Conservation (phyloP, 2,329 filamentous ascomycete species). For the Penicillium sp. region DNA sequence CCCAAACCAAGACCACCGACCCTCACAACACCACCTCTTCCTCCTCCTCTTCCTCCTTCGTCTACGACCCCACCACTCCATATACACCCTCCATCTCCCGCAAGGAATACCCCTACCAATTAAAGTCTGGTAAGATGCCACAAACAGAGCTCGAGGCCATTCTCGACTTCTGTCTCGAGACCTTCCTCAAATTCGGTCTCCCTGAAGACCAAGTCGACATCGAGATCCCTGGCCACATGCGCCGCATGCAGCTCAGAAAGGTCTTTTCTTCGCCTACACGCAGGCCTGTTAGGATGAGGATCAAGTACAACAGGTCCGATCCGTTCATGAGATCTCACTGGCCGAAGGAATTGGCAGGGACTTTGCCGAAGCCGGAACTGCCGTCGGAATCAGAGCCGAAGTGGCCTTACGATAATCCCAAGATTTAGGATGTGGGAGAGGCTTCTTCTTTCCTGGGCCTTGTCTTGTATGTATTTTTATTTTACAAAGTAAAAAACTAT, state of each 20-base stretch:
- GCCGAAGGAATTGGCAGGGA: neutral
- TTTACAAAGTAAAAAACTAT: conserved; percentile 7
- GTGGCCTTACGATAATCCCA: neutral
- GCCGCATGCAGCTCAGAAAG: conserved; percentile 18
- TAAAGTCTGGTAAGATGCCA: conserved; percentile 13
- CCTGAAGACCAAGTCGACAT: conserved; percentile 31
- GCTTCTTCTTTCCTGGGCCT: neutral
- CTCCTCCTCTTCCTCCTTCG: neutral
- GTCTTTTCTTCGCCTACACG: conserved; percentile 9
- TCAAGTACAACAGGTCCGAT: conserved; percentile 10
- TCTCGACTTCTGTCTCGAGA: conserved; percentile 35
- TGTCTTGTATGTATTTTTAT: conserved; percentile 3
- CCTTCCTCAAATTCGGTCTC: conserved; percentile 30
- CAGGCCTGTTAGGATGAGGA: conserved; percentile 2
- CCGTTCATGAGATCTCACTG: conserved; percentile 16
- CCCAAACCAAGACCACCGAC: neutral
- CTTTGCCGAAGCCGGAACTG: neutral
- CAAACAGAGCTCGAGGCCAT: conserved; percentile 18
- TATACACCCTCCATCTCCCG: conserved; percentile 7
- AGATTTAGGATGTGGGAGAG: neutral
- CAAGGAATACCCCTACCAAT: conserved; percentile 6
- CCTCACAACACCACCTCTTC: neutral
- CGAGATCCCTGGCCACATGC: conserved; percentile 34
- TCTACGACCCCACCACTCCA: conserved; percentile 4
- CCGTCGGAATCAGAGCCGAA: neutral